These are phyloP conservation scores for Trichoderma sp. DNA, from an alignment of 2,329 filamentous ascomycete genomes.

Conservation along the genomic window DNA sequence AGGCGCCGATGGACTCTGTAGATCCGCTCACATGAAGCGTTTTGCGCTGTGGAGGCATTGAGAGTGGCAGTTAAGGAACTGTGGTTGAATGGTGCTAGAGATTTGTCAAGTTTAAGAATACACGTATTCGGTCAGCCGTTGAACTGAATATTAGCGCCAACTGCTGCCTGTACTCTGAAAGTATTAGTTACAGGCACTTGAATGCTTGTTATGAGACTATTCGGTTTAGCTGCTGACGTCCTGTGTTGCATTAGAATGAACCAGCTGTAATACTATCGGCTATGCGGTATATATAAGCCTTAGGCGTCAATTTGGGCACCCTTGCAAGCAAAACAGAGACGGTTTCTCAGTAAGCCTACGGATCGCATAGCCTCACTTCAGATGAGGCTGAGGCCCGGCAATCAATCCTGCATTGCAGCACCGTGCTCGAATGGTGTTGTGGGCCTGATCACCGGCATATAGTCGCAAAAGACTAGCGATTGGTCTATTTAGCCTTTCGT, in stretches of 20 bases:
- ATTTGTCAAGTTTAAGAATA: neutral
- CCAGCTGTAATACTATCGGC: neutral
- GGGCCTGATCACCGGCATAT: neutral
- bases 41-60: neutral
- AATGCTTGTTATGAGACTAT: neutral
- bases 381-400: neutral
- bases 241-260: neutral
- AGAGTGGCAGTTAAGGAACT: neutral
- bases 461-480: neutral
- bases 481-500: neutral
- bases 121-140: neutral
- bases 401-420: neutral
- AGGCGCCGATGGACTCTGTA: neutral
- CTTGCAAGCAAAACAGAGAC: neutral
- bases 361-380: neutral
- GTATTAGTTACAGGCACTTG: neutral
- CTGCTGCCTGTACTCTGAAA: neutral
- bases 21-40: neutral
- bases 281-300: neutral
- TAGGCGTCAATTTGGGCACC: neutral
- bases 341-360: neutral
- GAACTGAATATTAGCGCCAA: neutral
- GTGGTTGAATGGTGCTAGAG: neutral
- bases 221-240: neutral
- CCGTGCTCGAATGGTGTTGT: neutral